A percentile compares a stretch with the other conserved stretches of the same genome.
These are phyloP conservation scores for Centella asiatica DNA, from an alignment of 129 eudicot genomes.

Conservation along the genomic window DNA sequence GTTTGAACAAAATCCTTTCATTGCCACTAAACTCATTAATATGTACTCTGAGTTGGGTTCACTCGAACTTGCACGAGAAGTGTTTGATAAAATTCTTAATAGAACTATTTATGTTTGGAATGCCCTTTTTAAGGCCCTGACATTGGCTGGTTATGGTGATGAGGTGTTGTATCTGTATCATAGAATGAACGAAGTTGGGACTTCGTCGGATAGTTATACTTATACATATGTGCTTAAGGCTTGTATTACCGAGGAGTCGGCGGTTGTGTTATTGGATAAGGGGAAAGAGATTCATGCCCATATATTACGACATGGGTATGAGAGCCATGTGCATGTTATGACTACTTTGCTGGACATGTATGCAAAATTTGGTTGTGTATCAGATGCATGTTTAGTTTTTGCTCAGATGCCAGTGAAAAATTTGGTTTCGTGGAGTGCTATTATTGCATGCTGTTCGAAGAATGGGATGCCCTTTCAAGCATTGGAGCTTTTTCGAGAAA, in stretches of 20 bases:
- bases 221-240: constrained; percentile 82
- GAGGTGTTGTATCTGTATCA: constrained; percentile 52
- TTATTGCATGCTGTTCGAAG: constrained; percentile 74
- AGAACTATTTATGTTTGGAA: constrained; percentile 73
- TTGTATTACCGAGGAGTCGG: constrained; percentile 56
- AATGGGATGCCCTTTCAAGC: constrained; percentile 71
- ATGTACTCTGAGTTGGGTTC: constrained; percentile 54
- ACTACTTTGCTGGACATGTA: constrained; percentile 87
- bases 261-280: constrained; percentile 23
- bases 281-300: constrained; percentile 81
- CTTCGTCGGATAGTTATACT: constrained; percentile 69
- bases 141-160: constrained; percentile 47
- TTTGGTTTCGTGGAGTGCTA: constrained; percentile 94
- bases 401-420: constrained; percentile 42
- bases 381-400: constrained; percentile 47
- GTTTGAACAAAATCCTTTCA: constrained; percentile 61
- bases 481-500: constrained; percentile 47
- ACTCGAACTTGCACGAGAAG: constrained; percentile 57
- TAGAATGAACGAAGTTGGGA: constrained; percentile 42
- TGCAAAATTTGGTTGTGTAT: constrained; percentile 64
- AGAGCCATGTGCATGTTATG: constrained; percentile 58
- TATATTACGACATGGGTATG: constrained; percentile 59
- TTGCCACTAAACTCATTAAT: constrained; percentile 74
- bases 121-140: constrained; percentile 57
- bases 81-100: constrained; percentile 56